Evolutionary conservation across 1,139 yeast genomes (phyloP).

Genomic region (Yamadazyma sp.): DNA sequence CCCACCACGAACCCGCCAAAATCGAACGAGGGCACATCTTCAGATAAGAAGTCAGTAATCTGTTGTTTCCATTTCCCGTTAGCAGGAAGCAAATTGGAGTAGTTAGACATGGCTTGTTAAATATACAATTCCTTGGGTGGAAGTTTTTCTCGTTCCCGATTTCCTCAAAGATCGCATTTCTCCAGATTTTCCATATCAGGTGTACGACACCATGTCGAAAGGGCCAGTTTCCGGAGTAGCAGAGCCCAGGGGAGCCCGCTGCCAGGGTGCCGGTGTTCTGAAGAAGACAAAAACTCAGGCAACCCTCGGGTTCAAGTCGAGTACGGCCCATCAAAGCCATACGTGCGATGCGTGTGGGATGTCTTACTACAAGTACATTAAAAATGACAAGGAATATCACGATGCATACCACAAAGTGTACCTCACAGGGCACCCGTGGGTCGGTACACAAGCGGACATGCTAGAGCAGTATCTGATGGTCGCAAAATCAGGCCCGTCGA

Average conservation of each 20-base stretch:
- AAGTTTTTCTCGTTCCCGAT: too few species aligned
- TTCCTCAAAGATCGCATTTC: not conserved
- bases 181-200: slow-evolving; percentile 5
- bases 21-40: slow-evolving; percentile 92
- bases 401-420: slow-evolving; percentile 46
- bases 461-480: not conserved
- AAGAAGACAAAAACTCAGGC: slow-evolving; percentile 5
- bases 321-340: slow-evolving; percentile 11
- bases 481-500: slow-evolving; percentile 1
- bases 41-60: slow-evolving; percentile 72
- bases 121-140: too few species aligned
- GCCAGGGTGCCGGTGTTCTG: too few species aligned
- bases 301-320: slow-evolving; percentile 8
- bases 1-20: slow-evolving; percentile 97
- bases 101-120: slow-evolving; percentile 10
- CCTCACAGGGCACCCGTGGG: slow-evolving; percentile 50
- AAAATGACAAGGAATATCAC: slow-evolving; percentile 50
- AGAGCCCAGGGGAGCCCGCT: too few species aligned
- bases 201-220: too few species aligned
- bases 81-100: slow-evolving; percentile 65
- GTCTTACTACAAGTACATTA: slow-evolving; percentile 51
- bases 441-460: not conserved
- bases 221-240: too few species aligned
- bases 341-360: slow-evolving; percentile 61
- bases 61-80: slow-evolving; percentile 79